Base-by-base conservation (phyloP, 495 filamentous ascomycete genomes). In the Penicillium bialowiezense region DNA sequence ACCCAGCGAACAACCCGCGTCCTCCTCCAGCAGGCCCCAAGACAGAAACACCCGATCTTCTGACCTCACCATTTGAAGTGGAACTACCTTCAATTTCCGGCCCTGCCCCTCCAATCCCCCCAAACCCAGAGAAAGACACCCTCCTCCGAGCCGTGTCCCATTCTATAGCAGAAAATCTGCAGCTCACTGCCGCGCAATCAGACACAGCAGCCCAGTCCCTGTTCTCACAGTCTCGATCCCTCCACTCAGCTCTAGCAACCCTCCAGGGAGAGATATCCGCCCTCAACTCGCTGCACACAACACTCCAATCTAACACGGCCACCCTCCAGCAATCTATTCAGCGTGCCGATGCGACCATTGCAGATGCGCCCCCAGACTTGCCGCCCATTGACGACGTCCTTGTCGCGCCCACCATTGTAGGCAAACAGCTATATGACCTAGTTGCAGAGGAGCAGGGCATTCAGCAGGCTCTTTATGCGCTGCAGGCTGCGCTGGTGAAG, bases 101-200 rank as follows among this genome's bases (percentile, higher is more conserved):
- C 35, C 75, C 83, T 23, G 82, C 88, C 0, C 92, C 92, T 0
- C 92, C 91, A 9, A 89, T 96, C 42, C 93, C 93, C 1, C 92
- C 90, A 1, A 98, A 98, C 64, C 93, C 93, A 6, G 90, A 98
- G 70, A 98, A 97, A 62, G 91, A 97, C 64, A 83, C 84, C 28
- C 81, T 98, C 19, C 79, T 96, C 8, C 79, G 83, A 35, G 85
- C 89, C 13, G 78, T 98, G 19, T 88, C 87, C 39, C 73, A 73
- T 20, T 80, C 83, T 1, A 70, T 98, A 9, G 68, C 81, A 50
- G 65, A 79, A 33, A 85, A 85, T 45, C 80, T 92, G 2, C 79
- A 80, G 19, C 71, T 72, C 38, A 82, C 83, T 29, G 75, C 84
- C 32, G 56, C 70, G 7, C 84, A 90, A 48, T 88, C 88, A 56